Conservation (phyloP, 2,329 filamentous ascomycete species). For the Neopestalotiopsis rosae region DNA sequence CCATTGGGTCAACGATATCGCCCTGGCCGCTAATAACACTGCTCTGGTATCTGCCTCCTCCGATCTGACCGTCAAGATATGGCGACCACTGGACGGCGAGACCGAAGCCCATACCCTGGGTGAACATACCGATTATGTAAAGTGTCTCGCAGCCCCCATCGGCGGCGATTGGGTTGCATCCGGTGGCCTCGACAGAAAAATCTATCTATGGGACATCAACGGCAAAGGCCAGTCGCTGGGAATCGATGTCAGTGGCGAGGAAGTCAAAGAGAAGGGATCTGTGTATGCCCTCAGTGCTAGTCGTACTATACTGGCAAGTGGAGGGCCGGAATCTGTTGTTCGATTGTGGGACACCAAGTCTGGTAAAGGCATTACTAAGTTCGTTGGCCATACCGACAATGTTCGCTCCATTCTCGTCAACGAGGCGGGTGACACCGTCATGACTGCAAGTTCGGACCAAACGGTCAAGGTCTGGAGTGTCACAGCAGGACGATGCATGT, state of each 20-base stretch:
- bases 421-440: conserved; percentile 84
- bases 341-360: conserved; percentile 90
- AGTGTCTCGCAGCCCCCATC: conserved; percentile 81
- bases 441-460: conserved; percentile 94
- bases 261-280: conserved; percentile 87
- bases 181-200: conserved; percentile 89
- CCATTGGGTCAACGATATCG: conserved; percentile 95
- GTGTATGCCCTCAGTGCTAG: conserved; percentile 88
- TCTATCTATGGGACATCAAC: conserved; percentile 91
- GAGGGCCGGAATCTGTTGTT: conserved; percentile 92
- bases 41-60: conserved; percentile 89
- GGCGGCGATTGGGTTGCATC: conserved; percentile 87
- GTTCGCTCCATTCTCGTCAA: conserved; percentile 90
- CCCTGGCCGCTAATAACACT: conserved; percentile 76
- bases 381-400: conserved; percentile 95
- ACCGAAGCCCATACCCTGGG: conserved; percentile 82
- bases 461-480: conserved; percentile 99
- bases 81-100: conserved; percentile 76
- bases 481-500: conserved; percentile 93
- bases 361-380: conserved; percentile 91
- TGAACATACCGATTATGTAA: conserved; percentile 94
- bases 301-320: conserved; percentile 83
- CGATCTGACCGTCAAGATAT: conserved; percentile 92
- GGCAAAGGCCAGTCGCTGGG: conserved; percentile 85
- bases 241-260: conserved; percentile 84